Percentiles rank a stretch among this genome's conserved stretches.
These are phyloP conservation scores for Bonia amplexicaulis DNA, from an alignment of 176 grass and related monocot species.

Conservation along the genomic window DNA sequence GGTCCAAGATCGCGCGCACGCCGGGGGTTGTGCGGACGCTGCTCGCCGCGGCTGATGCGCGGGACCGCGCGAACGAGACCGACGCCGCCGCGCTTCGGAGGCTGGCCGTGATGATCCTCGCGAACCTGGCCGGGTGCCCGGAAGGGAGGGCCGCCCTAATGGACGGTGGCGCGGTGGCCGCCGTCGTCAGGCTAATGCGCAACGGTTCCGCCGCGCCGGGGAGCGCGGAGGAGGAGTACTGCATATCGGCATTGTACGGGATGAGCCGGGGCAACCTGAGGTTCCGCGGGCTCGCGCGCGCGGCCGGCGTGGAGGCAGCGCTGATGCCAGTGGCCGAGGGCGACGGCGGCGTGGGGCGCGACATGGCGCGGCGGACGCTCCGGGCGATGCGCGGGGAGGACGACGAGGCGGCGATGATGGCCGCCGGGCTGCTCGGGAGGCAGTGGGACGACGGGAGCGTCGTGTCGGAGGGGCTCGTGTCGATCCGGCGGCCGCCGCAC, in stretches of 20 bases:
- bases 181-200: slow-evolving; percentile 46
- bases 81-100: slow-evolving; percentile 44
- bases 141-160: slow-evolving; percentile 67
- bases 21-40: slow-evolving; percentile 57
- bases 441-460: slow-evolving; percentile 45
- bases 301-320: slow-evolving; percentile 50
- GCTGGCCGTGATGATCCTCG: slow-evolving; percentile 67
- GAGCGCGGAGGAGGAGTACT: slow-evolving; percentile 64
- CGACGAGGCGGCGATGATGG: slow-evolving; percentile 23
- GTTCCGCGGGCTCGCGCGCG: slow-evolving; percentile 74
- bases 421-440: not conserved
- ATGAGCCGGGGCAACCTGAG: slow-evolving; percentile 73
- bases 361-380: slow-evolving; percentile 65
- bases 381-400: slow-evolving; percentile 64
- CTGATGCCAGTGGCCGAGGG: slow-evolving; percentile 48
- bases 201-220: not conserved
- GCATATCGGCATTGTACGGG: slow-evolving; percentile 48
- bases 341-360: slow-evolving; percentile 34
- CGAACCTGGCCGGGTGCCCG: slow-evolving; percentile 53
- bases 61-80: slow-evolving; percentile 8
- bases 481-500: slow-evolving; percentile 46
- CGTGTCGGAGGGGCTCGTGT: slow-evolving; percentile 55
- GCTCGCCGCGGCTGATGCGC: slow-evolving; percentile 33
- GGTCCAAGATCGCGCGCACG: slow-evolving; percentile 64
- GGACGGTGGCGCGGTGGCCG: slow-evolving; percentile 66